Percentiles rank a stretch among this genome's conserved stretches.
These are phyloP conservation scores for Yarrowia sp. DNA, from an alignment of 805 yeast genomes.

Conservation along the genomic window DNA sequence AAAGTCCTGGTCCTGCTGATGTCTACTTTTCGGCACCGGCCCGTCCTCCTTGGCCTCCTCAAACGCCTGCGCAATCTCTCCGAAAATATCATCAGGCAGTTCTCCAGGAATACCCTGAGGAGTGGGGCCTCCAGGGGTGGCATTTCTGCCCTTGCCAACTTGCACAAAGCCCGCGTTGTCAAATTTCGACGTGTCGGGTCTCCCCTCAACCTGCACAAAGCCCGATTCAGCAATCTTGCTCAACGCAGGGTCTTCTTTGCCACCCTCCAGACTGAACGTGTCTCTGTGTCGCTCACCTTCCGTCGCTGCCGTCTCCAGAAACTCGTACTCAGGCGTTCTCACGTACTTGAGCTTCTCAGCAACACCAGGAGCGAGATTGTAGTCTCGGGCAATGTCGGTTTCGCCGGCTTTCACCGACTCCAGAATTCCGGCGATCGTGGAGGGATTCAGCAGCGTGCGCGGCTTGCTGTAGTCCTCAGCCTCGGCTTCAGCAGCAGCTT, in stretches of 20 bases:
- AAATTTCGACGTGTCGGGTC: not conserved
- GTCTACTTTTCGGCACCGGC: conserved; percentile 9
- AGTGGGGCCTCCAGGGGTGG: conserved; percentile 18
- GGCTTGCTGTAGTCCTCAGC: conserved; percentile 2
- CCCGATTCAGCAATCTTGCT: not conserved
- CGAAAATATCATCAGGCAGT: conserved; percentile 29
- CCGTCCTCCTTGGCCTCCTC: not conserved
- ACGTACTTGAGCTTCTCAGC: conserved; percentile 25
- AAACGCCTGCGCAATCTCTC: conserved; percentile 29
- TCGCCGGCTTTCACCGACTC: conserved; percentile 29
- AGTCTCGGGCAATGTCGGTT: conserved; percentile 10
- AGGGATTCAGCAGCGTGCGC: conserved; percentile 33
- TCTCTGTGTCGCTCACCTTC: conserved; percentile 19
- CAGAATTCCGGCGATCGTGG: conserved; percentile 19
- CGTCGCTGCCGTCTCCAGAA: conserved; percentile 16
- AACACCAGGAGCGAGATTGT: conserved; percentile 34
- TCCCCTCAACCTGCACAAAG: not conserved
- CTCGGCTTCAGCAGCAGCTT: conserved; percentile 12
- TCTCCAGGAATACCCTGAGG: conserved; percentile 29
- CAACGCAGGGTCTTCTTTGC: conserved; percentile 4
- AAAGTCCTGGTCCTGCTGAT: conserved; percentile 31
- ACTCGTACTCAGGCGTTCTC: conserved; percentile 1
- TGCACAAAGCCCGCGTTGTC: not conserved
- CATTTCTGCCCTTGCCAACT: conserved; percentile 14
- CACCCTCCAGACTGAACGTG: conserved; percentile 5